These are phyloP conservation scores for Xerocomellus chrysenteron DNA, from an alignment of 768 basidiomycete genomes.

Conservation along the genomic window DNA sequence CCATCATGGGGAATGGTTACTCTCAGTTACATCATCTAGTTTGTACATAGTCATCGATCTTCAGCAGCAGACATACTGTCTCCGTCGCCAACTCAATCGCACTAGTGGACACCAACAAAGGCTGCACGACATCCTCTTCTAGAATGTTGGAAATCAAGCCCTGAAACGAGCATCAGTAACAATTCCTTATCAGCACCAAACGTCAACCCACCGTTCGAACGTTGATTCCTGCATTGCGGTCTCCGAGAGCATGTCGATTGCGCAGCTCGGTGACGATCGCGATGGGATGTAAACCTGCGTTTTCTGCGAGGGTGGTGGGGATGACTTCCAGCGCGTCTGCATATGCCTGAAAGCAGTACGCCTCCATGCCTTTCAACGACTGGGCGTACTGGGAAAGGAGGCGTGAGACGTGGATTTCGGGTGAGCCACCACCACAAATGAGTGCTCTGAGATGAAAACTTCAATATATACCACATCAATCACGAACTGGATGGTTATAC, in stretches of 20 bases:
- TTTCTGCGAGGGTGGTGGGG: conserved; percentile 96
- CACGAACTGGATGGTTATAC: conserved; percentile 42
- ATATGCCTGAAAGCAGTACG: conserved; percentile 98
- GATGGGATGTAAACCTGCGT: conserved; percentile 97
- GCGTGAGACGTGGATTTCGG: conserved; percentile 96
- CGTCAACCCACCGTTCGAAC: conserved; percentile 77
- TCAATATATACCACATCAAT: background rate
- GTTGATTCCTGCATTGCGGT: conserved; percentile 94
- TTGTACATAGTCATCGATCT: conserved; percentile 94
- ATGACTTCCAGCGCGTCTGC: conserved; percentile 98
- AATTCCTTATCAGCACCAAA: background rate
- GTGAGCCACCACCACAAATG: conserved; percentile 95
- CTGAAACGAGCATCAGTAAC: conserved; percentile 38
- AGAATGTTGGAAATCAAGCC: conserved; percentile 96
- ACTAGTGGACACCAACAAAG: conserved; percentile 90
- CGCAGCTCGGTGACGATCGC: conserved; percentile 97
- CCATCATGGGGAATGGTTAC: background rate
- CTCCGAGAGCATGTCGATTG: conserved; percentile 94
- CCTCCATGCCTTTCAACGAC: conserved; percentile 95
- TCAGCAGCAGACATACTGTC: conserved; percentile 92
- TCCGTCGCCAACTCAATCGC: conserved; percentile 95
- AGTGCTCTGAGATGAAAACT: conserved; percentile 57
- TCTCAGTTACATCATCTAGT: conserved; percentile 47
- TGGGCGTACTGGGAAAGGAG: conserved; percentile 88
- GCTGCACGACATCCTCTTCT: conserved; percentile 97